Evolutionary conservation across 2,329 filamentous ascomycete species (phyloP), one percentile per base, ranked within the genome.

Genomic region (Colletotrichum gigasporum): DNA sequence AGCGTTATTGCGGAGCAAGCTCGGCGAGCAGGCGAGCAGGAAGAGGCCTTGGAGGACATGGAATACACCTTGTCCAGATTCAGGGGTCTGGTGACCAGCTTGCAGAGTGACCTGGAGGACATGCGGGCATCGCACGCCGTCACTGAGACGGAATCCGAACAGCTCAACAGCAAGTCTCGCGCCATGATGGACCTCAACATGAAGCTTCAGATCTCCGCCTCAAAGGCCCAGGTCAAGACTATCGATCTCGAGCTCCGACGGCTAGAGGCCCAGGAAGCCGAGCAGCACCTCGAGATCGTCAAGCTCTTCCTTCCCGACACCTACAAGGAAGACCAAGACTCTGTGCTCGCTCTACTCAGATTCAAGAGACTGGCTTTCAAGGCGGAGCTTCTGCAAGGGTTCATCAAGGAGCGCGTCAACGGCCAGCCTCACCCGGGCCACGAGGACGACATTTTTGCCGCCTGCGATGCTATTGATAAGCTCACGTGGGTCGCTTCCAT

Each of bases 171-270:
- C 71, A 91, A 93, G 67, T 97, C 95, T 44, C 89, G 94, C 67
- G 94, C 95, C 56, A 97, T 99, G 91, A 92, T 97, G 87, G 95
- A 99, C 72, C 85, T 99, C 45, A 98, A 98, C 77, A 87, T 95
- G 85, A 96, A 97, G 79, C 85, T 99, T 42, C 95, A 97, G 73
- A 87, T 92, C 59, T 96, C 94, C 11, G 94, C 94, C 10, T 87
- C 93, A 39, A 97, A 97, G 81, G 91, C 95, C 3, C 95, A 97
- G 75, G 90, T 93, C 72, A 98, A 97, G 81, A 94, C 94, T 0
- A 97, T 99, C 67, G 94, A 97, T 69, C 84, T 97, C 28, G 94
- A 98, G 75, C 82, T 98, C 61, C 88, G 91, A 55, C 90, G 91
- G 60, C 86, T 98, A 73, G 93, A 97, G 71, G 94, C 94, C 0